Evolutionary conservation across 2,329 filamentous ascomycete species (phyloP).

Genomic region (Arthroderma sp.): DNA sequence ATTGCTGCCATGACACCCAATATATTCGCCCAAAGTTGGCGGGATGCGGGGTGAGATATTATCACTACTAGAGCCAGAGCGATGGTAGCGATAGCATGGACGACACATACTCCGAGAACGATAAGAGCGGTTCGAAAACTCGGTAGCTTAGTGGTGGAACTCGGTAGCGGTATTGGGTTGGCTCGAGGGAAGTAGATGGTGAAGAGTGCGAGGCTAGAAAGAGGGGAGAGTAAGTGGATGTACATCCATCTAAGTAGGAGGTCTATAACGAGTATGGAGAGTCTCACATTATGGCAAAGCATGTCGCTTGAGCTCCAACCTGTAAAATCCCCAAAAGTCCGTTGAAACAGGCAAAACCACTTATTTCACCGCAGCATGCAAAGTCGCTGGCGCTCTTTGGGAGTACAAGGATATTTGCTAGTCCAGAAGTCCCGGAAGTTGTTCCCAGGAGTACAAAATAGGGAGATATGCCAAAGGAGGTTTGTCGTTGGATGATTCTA

Average conservation of each 20-base stretch:
- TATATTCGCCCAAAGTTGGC: constrained; percentile 71
- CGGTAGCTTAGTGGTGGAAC: constrained; percentile 36
- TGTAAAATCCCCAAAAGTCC: constrained; percentile 81
- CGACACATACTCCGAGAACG: constrained; percentile 58
- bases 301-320: constrained; percentile 81
- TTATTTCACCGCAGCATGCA: constrained; percentile 71
- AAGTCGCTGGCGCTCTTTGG: constrained; percentile 74
- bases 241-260: neutral
- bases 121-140: constrained; percentile 66
- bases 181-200: constrained; percentile 76
- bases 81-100: constrained; percentile 60
- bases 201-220: constrained; percentile 69
- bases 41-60: constrained; percentile 49
- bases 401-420: constrained; percentile 83
- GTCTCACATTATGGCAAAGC: constrained; percentile 78
- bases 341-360: constrained; percentile 68
- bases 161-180: constrained; percentile 31
- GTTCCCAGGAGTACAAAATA: constrained; percentile 92
- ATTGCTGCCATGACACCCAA: constrained; percentile 67
- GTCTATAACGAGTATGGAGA: neutral
- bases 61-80: constrained; percentile 51
- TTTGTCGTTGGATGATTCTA: constrained; percentile 73
- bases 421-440: constrained; percentile 73
- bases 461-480: constrained; percentile 87
- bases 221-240: neutral